A percentile compares a stretch with the other conserved stretches of the same genome.
Evolutionary conservation across 2,329 filamentous ascomycete species (phyloP).

Genomic region (Acarospora socialis): DNA sequence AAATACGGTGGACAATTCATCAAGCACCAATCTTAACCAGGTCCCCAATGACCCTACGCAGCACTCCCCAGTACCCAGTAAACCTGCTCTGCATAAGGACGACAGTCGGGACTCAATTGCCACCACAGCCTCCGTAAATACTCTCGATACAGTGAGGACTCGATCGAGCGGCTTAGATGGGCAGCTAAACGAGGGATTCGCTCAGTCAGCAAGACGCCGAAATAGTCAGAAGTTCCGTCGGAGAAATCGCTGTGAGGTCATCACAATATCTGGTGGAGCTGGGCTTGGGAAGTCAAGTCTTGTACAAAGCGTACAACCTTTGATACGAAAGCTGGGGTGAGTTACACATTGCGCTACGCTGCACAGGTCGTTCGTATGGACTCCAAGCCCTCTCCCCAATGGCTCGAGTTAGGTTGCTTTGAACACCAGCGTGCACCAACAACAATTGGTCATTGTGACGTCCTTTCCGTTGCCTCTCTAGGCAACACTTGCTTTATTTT

Average conservation of each 20-base stretch:
- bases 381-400: too few relatives aligned
- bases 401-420: too few relatives aligned
- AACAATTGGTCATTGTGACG: too few relatives aligned
- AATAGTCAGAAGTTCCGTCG: conserved; percentile 35
- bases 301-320: conserved; percentile 42
- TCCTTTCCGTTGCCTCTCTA: too few relatives aligned
- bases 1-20: conserved; percentile 1
- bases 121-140: conserved; percentile 18
- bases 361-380: too few relatives aligned
- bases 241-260: conserved; percentile 44
- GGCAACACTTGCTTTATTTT: too few relatives aligned
- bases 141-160: conserved; percentile 7
- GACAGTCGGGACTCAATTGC: conserved; percentile 10
- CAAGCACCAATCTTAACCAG: conserved; percentile 17
- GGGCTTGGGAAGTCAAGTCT: conserved; percentile 48
- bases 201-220: conserved; percentile 22
- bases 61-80: not conserved
- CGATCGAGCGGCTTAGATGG: conserved; percentile 17
- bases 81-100: conserved; percentile 7
- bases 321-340: conserved; percentile 41
- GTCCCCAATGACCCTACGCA: conserved; percentile 20
- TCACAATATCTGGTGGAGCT: conserved; percentile 41
- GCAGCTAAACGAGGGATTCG: conserved; percentile 15
- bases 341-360: too few relatives aligned
- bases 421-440: too few relatives aligned